Conservation (phyloP, 305 asterid species). For the Solanum aculeatissimum region DNA sequence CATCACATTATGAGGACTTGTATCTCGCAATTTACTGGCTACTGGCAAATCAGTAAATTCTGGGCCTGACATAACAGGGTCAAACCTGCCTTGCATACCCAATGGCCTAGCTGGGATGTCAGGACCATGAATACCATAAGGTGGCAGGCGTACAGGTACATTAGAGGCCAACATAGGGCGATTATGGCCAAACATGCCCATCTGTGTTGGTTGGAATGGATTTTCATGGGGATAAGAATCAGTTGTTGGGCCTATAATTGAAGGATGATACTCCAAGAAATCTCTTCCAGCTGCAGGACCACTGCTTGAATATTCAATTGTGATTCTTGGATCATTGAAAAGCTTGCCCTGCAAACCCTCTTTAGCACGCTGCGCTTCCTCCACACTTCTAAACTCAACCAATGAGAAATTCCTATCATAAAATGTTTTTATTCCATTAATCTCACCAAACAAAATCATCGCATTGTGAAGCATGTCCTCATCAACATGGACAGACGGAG, state of each 20-base stretch:
- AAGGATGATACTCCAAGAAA: constrained; percentile 31
- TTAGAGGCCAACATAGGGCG: constrained; percentile 41
- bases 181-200: constrained; percentile 51
- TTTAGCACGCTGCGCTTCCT: constrained; percentile 93
- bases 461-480: constrained; percentile 98
- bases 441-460: constrained; percentile 92
- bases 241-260: constrained; percentile 35
- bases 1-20: constrained; percentile 33
- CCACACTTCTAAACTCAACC: constrained; percentile 92
- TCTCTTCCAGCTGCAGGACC: constrained; percentile 39
- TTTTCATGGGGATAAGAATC: constrained; percentile 28
- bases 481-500: constrained; percentile 62
- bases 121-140: constrained; percentile 48
- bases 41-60: constrained; percentile 38
- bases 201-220: constrained; percentile 51
- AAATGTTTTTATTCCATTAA: constrained; percentile 71
- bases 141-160: constrained; percentile 31
- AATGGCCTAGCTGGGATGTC: constrained; percentile 41
- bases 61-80: constrained; percentile 31
- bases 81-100: constrained; percentile 51
- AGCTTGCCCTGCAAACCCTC: constrained; percentile 94
- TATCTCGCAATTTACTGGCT: constrained; percentile 32
- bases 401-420: constrained; percentile 62
- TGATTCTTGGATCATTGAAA: constrained; percentile 76
- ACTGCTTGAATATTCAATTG: constrained; percentile 56